Conservation (phyloP, 2,329 filamentous ascomycete genomes). For the Hypocreales sp. region DNA sequence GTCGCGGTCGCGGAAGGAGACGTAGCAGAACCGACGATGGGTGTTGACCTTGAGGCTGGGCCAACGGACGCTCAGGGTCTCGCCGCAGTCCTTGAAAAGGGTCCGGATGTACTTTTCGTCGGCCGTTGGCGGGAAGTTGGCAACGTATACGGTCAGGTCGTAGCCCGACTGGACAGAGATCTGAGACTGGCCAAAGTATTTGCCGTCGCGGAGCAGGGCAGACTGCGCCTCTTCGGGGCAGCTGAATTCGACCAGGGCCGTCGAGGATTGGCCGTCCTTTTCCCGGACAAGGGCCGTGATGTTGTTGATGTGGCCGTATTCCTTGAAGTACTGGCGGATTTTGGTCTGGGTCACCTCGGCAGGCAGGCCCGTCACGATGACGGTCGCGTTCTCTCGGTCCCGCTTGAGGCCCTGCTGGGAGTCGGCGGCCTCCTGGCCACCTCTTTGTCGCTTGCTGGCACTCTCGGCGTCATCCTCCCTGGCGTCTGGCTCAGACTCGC, state of each 20-base stretch:
- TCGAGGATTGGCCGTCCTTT: conserved; percentile 40
- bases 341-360: conserved; percentile 51
- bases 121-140: conserved; percentile 72
- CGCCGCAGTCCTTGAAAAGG: conserved; percentile 60
- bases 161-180: conserved; percentile 63
- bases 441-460: conserved; percentile 52
- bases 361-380: conserved; percentile 70
- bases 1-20: conserved; percentile 64
- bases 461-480: conserved; percentile 21
- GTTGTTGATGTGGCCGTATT: conserved; percentile 72
- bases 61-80: conserved; percentile 74
- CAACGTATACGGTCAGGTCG: conserved; percentile 71
- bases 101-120: conserved; percentile 55
- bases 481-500: conserved; percentile 39
- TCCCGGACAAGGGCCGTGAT: conserved; percentile 51
- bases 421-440: conserved; percentile 18
- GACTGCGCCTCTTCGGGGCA: conserved; percentile 65
- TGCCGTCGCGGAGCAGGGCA: conserved; percentile 68
- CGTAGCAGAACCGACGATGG: conserved; percentile 85
- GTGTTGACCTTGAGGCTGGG: conserved; percentile 84
- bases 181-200: conserved; percentile 56
- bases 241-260: conserved; percentile 75
- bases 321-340: conserved; percentile 79
- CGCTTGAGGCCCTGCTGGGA: conserved; percentile 39
- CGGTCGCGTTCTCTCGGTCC: conserved; percentile 78